Conservation (phyloP, 1,139 yeast species). For the Hyphopichia pseudoburtonii region DNA sequence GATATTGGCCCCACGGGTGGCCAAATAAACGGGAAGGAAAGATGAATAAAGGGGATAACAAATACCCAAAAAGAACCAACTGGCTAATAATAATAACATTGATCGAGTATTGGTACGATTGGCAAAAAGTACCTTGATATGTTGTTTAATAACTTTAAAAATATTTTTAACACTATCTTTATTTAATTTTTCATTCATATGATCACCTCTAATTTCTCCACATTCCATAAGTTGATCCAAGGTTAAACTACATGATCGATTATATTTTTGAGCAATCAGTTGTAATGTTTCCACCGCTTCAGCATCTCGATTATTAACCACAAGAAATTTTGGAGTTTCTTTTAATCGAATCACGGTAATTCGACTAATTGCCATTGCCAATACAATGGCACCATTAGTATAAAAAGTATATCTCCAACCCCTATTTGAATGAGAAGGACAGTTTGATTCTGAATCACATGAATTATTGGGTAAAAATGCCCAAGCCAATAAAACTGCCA, state of each 20-base stretch:
- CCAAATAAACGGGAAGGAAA: slow-evolving; percentile 37
- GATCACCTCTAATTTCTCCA: slow-evolving; percentile 48
- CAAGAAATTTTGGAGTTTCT: slow-evolving; percentile 59
- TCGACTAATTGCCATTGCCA: slow-evolving; percentile 48
- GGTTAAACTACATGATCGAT: slow-evolving; percentile 42
- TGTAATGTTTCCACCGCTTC: slow-evolving; percentile 44
- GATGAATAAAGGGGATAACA: slow-evolving; percentile 40
- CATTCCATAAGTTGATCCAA: slow-evolving; percentile 43
- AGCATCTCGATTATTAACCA: slow-evolving; percentile 52
- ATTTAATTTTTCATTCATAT: no score
- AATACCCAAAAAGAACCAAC: slow-evolving; percentile 40
- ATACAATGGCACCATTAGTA: slow-evolving; percentile 52
- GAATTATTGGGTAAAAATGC: slow-evolving; percentile 52
- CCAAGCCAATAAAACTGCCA: slow-evolving; percentile 56
- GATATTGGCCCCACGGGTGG: slow-evolving; percentile 39
- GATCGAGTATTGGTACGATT: slow-evolving; percentile 25
- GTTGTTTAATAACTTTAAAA: slow-evolving; percentile 17
- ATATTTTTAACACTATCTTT: slow-evolving; percentile 22
- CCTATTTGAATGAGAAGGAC: slow-evolving; percentile 47
- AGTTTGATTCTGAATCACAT: slow-evolving; percentile 39
- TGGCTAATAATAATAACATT: slow-evolving; percentile 27
- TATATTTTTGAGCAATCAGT: slow-evolving; percentile 40
- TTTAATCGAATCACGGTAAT: slow-evolving; percentile 46
- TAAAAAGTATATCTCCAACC: slow-evolving; percentile 66
- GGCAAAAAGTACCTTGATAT: slow-evolving; percentile 28